A percentile compares a stretch with the other conserved stretches of the same genome.
phyloP scores from a whole-genome alignment of 306 rosid species.

The Malus sylvestris region DNA sequence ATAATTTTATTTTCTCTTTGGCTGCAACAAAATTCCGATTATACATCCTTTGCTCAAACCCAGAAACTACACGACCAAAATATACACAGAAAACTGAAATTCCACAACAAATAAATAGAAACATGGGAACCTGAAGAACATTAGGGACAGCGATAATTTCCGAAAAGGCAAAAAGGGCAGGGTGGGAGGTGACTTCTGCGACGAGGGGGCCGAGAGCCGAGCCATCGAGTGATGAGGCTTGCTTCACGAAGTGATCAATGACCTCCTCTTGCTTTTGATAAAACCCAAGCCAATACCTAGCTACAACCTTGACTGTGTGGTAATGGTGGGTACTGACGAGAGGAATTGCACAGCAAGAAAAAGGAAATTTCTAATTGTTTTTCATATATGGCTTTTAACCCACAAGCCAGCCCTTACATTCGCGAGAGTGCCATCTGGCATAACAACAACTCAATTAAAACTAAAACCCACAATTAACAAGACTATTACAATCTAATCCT shows the following conservation, averaged over 20 bases:
- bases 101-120: not conserved
- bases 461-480: no score
- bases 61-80: not conserved
- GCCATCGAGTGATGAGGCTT: constrained; percentile 47
- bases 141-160: constrained; percentile 78
- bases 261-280: constrained; percentile 77
- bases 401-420: no score
- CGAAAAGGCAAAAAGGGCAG: constrained; percentile 82
- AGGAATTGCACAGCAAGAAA: no score
- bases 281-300: no score
- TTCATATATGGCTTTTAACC: no score
- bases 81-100: not conserved
- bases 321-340: no score
- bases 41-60: not conserved
- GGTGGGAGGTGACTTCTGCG: constrained; percentile 73
- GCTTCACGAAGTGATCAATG: constrained; percentile 72
- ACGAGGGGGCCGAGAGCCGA: constrained; percentile 45
- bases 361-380: no score
- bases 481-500: no score
- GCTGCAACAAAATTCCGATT: not conserved
- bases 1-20: not conserved
- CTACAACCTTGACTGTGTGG: no score
- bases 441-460: no score
- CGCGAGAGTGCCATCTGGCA: no score
- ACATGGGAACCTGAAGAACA: constrained; percentile 48